Conservation (phyloP, 2,329 filamentous ascomycete species). For the Penicillium sclerotiorum region DNA sequence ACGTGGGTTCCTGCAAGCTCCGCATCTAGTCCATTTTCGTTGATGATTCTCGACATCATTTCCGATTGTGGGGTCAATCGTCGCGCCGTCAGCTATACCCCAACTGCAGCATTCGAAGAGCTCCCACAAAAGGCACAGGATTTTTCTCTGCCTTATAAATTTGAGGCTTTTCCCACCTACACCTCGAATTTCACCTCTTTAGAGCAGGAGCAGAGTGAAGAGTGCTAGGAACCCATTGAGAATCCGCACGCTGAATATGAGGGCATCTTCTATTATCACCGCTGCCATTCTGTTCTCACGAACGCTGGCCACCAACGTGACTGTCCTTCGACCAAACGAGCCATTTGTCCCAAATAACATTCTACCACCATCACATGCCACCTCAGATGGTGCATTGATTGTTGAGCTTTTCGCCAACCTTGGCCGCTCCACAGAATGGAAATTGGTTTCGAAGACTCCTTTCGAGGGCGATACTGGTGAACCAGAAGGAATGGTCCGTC, state of each 20-base stretch:
- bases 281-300: slow-evolving; percentile 10
- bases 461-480: slow-evolving; percentile 53
- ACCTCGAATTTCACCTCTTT: no score
- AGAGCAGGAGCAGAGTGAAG: no score
- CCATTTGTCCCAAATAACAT: slow-evolving; percentile 22
- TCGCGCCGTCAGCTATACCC: no score
- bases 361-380: slow-evolving; percentile 26
- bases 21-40: not conserved
- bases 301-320: slow-evolving; percentile 14
- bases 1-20: slow-evolving; percentile 5
- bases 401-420: slow-evolving; percentile 47
- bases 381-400: slow-evolving; percentile 31
- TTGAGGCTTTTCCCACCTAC: no score
- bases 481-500: slow-evolving; percentile 52
- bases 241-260: slow-evolving; percentile 15
- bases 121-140: no score
- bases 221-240: no score
- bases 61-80: not conserved
- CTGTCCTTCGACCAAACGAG: slow-evolving; percentile 23
- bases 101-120: no score
- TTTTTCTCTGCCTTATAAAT: no score
- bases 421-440: slow-evolving; percentile 50
- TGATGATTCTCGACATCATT: not conserved
- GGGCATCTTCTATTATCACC: slow-evolving; percentile 7
- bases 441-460: slow-evolving; percentile 44